Base-by-base conservation (phyloP, 2,329 filamentous ascomycete species). In the Colletotrichum zoysiae region DNA sequence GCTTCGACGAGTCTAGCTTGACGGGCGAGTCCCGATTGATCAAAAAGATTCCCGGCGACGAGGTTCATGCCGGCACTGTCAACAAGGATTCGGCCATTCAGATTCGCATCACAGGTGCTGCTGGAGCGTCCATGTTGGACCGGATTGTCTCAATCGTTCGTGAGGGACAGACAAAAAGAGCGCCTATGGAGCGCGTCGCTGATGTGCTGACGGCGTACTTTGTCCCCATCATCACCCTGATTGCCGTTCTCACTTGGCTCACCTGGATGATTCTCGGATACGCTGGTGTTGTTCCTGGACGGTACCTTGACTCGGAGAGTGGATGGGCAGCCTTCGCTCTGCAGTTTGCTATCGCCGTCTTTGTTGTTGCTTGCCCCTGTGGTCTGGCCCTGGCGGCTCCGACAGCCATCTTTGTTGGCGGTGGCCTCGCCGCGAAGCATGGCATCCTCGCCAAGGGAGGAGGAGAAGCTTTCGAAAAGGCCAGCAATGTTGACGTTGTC, bases 1-100 rank as follows among this genome's bases (percentile, higher is more conserved):
- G 85, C 61, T 97, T 98, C 77, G 94, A 98, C 78, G 95, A 98
- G 80, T 95, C 94, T 14, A 97, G 94, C 73, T 85, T 98, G 72
- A 98, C 95, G 1, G 93, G 93, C 64, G 93, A 95, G 81, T 92
- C 92, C 18, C 86, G 87, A 8, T 87, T 87, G 0, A 88, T 95
- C 67, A 86, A 86, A 76, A 95, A 95, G 81, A 73, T 62, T 0
- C 76, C 83, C 2, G 91, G 90, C 4, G 92, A 94, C 70, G 82
- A 84, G 20, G 90, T 95, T 2, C 95, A 87, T 76, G 89, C 92
- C 0, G 93, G 93, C 20, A 95, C 93, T 0, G 85, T 95, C 78
- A 95, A 95, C 81, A 91, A 92, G 77, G 90, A 86, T 7, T 79
- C 86, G 0, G 87, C 92, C 0, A 79, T 95, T 20, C 85, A 89